phyloP scores from a whole-genome alignment of 768 basidiomycete species.

The Boletus sp. region DNA sequence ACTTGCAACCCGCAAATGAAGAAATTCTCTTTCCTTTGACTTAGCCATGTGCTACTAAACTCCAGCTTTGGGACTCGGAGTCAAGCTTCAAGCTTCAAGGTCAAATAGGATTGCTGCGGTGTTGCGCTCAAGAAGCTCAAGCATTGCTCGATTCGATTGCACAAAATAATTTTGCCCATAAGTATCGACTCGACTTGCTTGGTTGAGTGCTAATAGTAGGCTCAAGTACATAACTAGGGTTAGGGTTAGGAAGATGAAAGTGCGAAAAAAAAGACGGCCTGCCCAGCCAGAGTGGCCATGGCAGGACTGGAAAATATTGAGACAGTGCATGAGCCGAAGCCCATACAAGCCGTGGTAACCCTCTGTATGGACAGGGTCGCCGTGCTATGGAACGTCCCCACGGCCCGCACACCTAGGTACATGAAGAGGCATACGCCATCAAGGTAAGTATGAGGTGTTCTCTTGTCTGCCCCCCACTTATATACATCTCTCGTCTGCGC shows the following conservation, averaged over 20 bases:
- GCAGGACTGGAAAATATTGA: slow-evolving; percentile 77
- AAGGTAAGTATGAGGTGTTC: slow-evolving; percentile 55
- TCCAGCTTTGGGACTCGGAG: too few relatives aligned
- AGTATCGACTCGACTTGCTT: too few relatives aligned
- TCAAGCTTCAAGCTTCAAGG: too few relatives aligned
- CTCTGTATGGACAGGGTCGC: slow-evolving; percentile 53
- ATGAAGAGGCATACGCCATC: slow-evolving; percentile 60
- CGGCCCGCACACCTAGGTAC: slow-evolving; percentile 54
- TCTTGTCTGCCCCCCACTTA: slow-evolving; percentile 5
- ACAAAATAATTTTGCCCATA: too few relatives aligned
- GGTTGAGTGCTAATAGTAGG: too few relatives aligned
- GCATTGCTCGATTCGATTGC: too few relatives aligned
- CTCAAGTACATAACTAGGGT: slow-evolving; percentile 31
- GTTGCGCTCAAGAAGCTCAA: too few relatives aligned
- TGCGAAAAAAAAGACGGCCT: slow-evolving; percentile 32
- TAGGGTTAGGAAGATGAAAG: slow-evolving; percentile 35
- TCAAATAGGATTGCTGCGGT: too few relatives aligned
- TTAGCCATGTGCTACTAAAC: too few relatives aligned
- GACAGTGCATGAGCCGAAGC: slow-evolving; percentile 77
- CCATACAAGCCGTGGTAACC: slow-evolving; percentile 54
- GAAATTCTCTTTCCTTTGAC: too few relatives aligned
- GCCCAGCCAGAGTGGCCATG: slow-evolving; percentile 48
- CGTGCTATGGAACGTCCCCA: slow-evolving; percentile 53
- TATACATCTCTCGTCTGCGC: slow-evolving; percentile 28
- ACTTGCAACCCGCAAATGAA: too few relatives aligned